phyloP scores from a whole-genome alignment of 2,329 filamentous ascomycete species.

The Diaporthe caulivora region DNA sequence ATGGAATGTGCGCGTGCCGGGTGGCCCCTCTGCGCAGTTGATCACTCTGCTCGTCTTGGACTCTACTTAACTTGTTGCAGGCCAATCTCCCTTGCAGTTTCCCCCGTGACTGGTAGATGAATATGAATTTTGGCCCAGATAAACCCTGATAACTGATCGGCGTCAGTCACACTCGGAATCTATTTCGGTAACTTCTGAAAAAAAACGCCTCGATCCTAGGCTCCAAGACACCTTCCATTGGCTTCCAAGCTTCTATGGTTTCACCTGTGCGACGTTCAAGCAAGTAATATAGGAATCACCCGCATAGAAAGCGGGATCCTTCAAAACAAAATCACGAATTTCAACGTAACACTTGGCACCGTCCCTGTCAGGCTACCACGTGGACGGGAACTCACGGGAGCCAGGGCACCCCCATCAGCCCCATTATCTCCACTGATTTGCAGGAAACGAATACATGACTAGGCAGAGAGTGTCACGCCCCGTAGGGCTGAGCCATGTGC shows the following conservation, averaged over 20 bases:
- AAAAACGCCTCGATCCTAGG: background rate
- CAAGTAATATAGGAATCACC: background rate
- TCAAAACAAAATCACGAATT: background rate
- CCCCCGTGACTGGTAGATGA: too few species aligned
- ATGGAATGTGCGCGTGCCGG: background rate
- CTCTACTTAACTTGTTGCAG: too few species aligned
- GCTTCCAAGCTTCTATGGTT: too few species aligned
- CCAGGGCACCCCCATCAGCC: background rate
- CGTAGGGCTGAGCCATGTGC: conserved; percentile 21
- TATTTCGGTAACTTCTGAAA: background rate
- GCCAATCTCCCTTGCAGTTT: too few species aligned
- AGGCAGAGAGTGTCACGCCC: background rate
- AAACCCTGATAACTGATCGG: too few species aligned
- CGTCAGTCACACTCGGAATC: background rate
- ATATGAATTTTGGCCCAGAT: too few species aligned
- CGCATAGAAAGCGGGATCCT: conserved; percentile 3
- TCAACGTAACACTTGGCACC: background rate
- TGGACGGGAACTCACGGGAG: background rate
- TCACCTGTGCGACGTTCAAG: background rate
- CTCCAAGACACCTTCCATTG: background rate
- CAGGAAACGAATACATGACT: background rate
- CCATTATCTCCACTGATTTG: background rate
- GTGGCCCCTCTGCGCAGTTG: background rate
- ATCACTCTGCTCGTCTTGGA: background rate
- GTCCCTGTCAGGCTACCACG: background rate